Base-by-base conservation (phyloP, 352 stramenopile genomes). In the Globisporangium recalcitrans region DNA sequence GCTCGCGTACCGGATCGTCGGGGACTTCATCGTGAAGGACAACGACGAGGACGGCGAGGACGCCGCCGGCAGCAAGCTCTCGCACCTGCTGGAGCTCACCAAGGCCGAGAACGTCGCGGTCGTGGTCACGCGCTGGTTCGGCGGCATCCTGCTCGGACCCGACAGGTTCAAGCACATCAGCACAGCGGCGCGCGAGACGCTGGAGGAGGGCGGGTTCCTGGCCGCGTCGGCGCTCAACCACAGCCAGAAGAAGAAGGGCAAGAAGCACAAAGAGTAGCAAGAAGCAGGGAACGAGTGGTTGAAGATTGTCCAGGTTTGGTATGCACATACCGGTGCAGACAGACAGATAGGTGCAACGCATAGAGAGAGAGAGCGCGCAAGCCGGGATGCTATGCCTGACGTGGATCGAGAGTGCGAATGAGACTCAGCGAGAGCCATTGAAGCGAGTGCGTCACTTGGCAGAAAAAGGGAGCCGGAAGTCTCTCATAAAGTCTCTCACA, bases 81-180 rank as follows among this genome's bases (percentile, higher is more conserved):
- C 83, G 29, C 82, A 91, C 44, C 47, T 96, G 58, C 65, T 96
- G 7, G 84, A 95, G 60, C 76, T 96, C 42, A 82, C 82, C 4
- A 82, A 88, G 22, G 85, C 74, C 0, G 76, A 93, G 60, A 92
- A 93, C 59, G 82, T 93, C 40, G 85, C 85, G 1, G 84, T 95
- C 7, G 75, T 96, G 21, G 85, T 96, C 40, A 91, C 85, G 49
- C 69, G 87, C 38, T 96, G 87, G 87, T 96, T 87, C 53, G 87
- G 87, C 21, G 87, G 87, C 58, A 86, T 96, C 26, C 67, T 87
- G 19, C 71, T 96, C 22, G 87, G 87, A 4, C 84, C 87, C n/a
- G 87, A 95, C 54, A 77, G 87, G 1, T 96, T 95, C 70, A 91
- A 91, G 54, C 87, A 96, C 66, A 95, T 95, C 54, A 89, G 81